phyloP scores from a whole-genome alignment of 2,329 filamentous ascomycete species.

The Rhexocercosporidium sp. region DNA sequence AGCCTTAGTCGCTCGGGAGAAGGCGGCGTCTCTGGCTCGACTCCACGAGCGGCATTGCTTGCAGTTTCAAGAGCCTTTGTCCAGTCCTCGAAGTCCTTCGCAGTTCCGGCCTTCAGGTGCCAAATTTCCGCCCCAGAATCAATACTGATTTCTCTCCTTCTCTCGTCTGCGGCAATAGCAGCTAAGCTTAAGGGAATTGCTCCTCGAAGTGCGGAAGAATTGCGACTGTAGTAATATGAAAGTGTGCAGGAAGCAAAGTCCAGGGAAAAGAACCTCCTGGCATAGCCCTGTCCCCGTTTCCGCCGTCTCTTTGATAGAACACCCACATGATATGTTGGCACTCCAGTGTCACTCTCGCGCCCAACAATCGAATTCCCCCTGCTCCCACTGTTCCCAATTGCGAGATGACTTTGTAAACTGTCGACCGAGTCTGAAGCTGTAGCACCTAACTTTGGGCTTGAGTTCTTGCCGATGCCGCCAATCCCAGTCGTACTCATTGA shows the following conservation, averaged over 20 bases:
- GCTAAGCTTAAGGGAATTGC: conserved; percentile 92
- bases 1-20: conserved; percentile 41
- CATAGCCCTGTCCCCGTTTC: conserved; percentile 93
- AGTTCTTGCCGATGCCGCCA: conserved; percentile 58
- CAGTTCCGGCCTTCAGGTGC: conserved; percentile 85
- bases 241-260: conserved; percentile 94
- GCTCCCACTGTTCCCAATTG: conserved; percentile 35
- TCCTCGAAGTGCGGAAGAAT: conserved; percentile 88
- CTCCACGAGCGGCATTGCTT: conserved; percentile 66
- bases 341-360: conserved; percentile 50
- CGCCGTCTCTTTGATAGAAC: conserved; percentile 86
- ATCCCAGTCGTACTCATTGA: conserved; percentile 30
- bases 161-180: conserved; percentile 87
- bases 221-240: conserved; percentile 94
- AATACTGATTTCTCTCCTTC: conserved; percentile 89
- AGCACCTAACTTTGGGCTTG: conserved; percentile 52
- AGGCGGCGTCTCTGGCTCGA: conserved; percentile 46
- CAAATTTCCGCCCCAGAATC: conserved; percentile 97
- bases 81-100: conserved; percentile 88
- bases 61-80: conserved; percentile 83
- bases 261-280: conserved; percentile 91
- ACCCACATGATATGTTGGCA: conserved; percentile 76
- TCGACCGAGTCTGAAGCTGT: conserved; percentile 61
- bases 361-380: conserved; percentile 57
- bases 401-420: conserved; percentile 60